phyloP scores from a whole-genome alignment of 768 basidiomycete genomes.

The Auricularia sp. region DNA sequence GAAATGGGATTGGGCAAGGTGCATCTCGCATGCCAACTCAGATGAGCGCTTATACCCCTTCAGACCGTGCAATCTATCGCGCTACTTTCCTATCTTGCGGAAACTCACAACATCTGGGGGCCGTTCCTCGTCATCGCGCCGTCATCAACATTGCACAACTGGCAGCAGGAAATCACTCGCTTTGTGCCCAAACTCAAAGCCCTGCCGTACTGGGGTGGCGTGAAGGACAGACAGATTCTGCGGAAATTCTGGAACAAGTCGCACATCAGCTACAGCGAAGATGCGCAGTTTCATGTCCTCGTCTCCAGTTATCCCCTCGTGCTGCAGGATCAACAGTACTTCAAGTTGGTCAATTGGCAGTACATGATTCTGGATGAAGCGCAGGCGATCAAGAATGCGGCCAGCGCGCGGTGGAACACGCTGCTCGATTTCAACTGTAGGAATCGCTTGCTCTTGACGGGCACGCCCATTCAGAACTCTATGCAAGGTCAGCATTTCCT shows the following conservation, averaged over 20 bases:
- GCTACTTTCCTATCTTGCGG: constrained; percentile 87
- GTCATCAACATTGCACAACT: constrained; percentile 94
- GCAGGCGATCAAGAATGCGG: constrained; percentile 97
- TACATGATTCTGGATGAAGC: constrained; percentile 99
- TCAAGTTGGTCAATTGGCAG: constrained; percentile 97
- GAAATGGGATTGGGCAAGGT: constrained; percentile 96
- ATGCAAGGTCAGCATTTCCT: constrained; percentile 72
- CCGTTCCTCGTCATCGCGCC: constrained; percentile 98
- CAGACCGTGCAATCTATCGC: constrained; percentile 98
- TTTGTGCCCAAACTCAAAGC: constrained; percentile 93
- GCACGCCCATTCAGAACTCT: constrained; percentile 97
- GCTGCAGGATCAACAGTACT: constrained; percentile 95
- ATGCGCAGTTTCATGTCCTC: constrained; percentile 92
- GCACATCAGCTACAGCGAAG: constrained; percentile 87
- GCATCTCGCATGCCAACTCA: constrained; percentile 9
- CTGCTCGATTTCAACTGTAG: constrained; percentile 91
- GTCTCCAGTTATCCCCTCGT: constrained; percentile 97
- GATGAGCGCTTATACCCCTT: neutral
- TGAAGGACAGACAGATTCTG: constrained; percentile 87
- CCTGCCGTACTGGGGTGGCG: constrained; percentile 95
- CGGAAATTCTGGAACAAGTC: constrained; percentile 98
- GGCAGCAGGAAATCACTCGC: constrained; percentile 96
- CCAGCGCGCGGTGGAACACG: constrained; percentile 94
- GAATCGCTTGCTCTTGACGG: constrained; percentile 88
- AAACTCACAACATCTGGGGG: constrained; percentile 97